Conservation (phyloP, 1,139 yeast species). For the Suhomyces coccinellae region DNA sequence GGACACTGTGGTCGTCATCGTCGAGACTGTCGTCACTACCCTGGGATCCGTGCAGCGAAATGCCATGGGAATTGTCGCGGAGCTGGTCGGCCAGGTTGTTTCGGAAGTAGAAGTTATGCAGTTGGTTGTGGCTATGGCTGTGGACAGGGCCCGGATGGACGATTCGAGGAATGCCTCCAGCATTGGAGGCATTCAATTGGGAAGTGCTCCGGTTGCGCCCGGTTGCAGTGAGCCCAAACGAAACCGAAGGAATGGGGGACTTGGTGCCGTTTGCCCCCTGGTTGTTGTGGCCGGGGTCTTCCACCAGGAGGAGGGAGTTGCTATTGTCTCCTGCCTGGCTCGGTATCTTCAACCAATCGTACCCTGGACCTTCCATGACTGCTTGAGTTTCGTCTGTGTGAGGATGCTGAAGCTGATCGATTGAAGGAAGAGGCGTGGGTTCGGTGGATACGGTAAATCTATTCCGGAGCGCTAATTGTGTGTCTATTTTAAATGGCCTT, state of each 20-base stretch:
- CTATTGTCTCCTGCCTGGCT: conserved; percentile 3
- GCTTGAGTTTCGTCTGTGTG: not conserved
- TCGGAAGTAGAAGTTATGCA: conserved; percentile 10
- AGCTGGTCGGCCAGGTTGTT: conserved; percentile 14
- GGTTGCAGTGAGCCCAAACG: conserved; percentile 25
- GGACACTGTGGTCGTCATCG: conserved; percentile 33
- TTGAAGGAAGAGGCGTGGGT: not conserved
- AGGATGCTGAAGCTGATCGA: not conserved
- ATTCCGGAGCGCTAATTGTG: not conserved
- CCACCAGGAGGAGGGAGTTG: not conserved
- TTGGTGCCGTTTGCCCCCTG: conserved; percentile 14
- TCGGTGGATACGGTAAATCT: not conserved
- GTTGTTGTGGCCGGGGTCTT: conserved; percentile 5
- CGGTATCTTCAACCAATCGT: conserved; percentile 40
- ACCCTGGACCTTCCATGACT: conserved; percentile 33
- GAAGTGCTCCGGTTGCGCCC: not conserved
- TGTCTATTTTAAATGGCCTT: not conserved
- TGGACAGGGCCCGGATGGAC: not conserved
- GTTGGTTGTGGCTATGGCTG: conserved; percentile 2
- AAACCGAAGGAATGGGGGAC: conserved; percentile 37
- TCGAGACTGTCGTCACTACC: conserved; percentile 8
- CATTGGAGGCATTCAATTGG: conserved; percentile 1
- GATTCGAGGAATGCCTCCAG: not conserved
- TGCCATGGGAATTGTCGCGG: conserved; percentile 11
- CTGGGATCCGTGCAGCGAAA: not conserved